These are phyloP conservation scores for Syncephalastrum contaminatum DNA, from an alignment of 371 early-diverging fungal genomes.

Conservation along the genomic window DNA sequence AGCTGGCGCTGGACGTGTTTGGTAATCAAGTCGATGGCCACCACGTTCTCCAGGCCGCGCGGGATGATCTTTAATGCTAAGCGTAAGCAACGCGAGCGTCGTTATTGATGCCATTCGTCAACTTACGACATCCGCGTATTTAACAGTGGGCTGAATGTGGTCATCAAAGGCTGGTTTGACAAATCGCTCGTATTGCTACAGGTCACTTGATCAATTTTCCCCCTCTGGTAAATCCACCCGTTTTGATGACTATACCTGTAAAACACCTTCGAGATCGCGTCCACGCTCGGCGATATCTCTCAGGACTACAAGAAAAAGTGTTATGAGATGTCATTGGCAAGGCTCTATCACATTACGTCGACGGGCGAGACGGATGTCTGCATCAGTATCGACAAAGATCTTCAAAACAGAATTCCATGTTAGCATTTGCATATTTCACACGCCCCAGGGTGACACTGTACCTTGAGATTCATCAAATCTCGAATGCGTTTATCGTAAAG, in stretches of 20 bases:
- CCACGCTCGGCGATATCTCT: conserved; percentile 90
- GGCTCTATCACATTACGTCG: conserved; percentile 53
- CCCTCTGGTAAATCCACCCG: neutral
- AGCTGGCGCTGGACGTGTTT: conserved; percentile 85
- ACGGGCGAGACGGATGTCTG: conserved; percentile 86
- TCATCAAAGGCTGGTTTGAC: conserved; percentile 93
- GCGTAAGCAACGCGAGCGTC: neutral
- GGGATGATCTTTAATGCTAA: conserved; percentile 70
- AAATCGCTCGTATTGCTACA: conserved; percentile 80
- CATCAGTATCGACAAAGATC: conserved; percentile 94
- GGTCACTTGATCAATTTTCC: neutral
- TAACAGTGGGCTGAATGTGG: conserved; percentile 85
- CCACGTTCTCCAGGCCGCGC: conserved; percentile 84
- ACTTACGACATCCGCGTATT: conserved; percentile 80
- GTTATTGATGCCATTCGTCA: neutral
- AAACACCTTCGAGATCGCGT: conserved; percentile 78
- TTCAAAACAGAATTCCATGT: conserved; percentile 10
- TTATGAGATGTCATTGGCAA: neutral
- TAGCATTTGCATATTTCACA: neutral
- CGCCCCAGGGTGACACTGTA: conserved; percentile 21
- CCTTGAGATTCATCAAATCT: conserved; percentile 88
- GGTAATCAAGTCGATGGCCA: conserved; percentile 89
- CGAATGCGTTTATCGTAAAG: conserved; percentile 79
- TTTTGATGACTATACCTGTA: conserved; percentile 49
- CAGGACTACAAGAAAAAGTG: conserved; percentile 53